Evolutionary conservation across 2,329 filamentous ascomycete species (phyloP), one percentile per base, ranked within the genome.

Genomic region (Nigrograna mackinnonii): DNA sequence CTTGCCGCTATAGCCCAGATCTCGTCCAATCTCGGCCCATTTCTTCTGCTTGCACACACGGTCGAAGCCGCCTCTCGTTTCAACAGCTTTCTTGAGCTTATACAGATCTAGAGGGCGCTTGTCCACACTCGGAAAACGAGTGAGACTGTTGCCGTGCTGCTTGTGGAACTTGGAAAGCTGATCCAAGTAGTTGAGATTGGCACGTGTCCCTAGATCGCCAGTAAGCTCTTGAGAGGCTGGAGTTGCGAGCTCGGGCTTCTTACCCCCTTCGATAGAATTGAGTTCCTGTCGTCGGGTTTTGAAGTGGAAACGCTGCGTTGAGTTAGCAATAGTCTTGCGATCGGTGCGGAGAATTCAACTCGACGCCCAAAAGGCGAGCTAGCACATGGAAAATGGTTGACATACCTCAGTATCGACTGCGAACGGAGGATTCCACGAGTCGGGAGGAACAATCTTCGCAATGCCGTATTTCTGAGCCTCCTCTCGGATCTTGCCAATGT

Each of bases 231-330:
- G 18, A 33, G 30, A 13, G 36, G 18, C 20, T 14, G 18, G 18
- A 22, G 36, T 18, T 9, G 21, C 21, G 4, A 26, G 16, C 22
- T 31, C n/a, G 12, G 32, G 17, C 35, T 35, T 79, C 84, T 71
- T 82, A 95, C 91, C 94, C 79, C 94, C 94, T 86, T 99, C 94
- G 36, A 97, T 90, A 13, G 91, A 95, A 70, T 99, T 99, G 48
- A 99, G 78, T 70, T 97, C 92, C 69, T 99, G 94, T 67, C 95
- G 91, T 65, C 94, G 84, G 12, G 94, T 99, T 52, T 91, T 85
- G 66, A 99, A 99, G 69, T 99, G 94, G 62, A 99, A 99, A 70
- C 85, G 89, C 91, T 96, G 64, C 54, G 52, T 24, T 30, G 46
- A 22, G 54, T 73, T 51, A 73, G 65, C 43, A 31, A n/a, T n/a